Conservation (phyloP, 2,329 filamentous ascomycete genomes). For the Didymella sp. region DNA sequence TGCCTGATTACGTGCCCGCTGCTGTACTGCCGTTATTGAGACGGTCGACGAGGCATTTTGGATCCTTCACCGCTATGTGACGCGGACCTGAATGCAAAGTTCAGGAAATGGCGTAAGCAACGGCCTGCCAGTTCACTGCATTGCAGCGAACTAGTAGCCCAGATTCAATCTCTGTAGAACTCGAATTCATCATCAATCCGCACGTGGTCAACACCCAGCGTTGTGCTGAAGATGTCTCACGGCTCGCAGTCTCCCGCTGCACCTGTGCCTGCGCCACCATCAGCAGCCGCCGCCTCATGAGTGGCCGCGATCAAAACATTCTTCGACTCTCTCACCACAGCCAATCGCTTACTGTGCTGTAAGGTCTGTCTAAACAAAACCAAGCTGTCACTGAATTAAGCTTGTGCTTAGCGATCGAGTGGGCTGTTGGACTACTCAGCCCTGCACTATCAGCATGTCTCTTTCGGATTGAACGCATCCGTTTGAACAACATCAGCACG, state of each 20-base stretch:
- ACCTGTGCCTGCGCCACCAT: slow-evolving; percentile 15
- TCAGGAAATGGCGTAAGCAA: background rate
- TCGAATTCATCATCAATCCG: background rate
- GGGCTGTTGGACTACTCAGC: slow-evolving; percentile 19
- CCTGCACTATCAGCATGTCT: slow-evolving; percentile 8
- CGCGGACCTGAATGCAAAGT: background rate
- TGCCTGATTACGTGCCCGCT: background rate
- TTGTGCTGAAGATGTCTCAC: slow-evolving; percentile 1
- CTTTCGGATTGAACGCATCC: slow-evolving; percentile 12
- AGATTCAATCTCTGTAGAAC: background rate
- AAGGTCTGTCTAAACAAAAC: slow-evolving; percentile 21
- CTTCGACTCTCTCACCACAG: background rate
- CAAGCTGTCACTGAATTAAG: slow-evolving; percentile 23
- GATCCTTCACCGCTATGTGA: background rate
- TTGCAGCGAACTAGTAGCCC: background rate
- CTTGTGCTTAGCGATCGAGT: slow-evolving; percentile 7
- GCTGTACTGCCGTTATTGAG: background rate
- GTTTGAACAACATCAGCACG: slow-evolving; percentile 1
- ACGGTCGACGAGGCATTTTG: background rate
- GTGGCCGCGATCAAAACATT: slow-evolving; percentile 18
- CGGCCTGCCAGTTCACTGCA: background rate
- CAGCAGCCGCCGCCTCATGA: slow-evolving; percentile 22
- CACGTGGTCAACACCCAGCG: background rate
- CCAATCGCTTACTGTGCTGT: slow-evolving; percentile 27
- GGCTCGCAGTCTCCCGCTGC: slow-evolving; percentile 17